Percentiles rank a stretch among this genome's conserved stretches.
Evolutionary conservation across 164 flowering plant genomes (phyloP).

Genomic region (Malania oleifera): DNA sequence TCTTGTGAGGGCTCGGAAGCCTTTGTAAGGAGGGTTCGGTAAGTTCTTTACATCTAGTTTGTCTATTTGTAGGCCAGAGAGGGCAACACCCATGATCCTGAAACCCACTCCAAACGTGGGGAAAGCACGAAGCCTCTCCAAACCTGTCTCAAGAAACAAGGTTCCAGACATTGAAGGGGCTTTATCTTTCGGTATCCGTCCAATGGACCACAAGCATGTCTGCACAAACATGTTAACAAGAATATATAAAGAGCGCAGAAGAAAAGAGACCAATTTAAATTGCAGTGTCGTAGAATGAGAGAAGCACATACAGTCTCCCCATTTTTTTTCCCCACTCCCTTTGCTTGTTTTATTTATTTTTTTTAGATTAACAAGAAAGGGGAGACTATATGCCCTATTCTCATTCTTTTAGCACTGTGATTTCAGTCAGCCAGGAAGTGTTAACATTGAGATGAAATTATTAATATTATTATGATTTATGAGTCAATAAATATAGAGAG

Average conservation of each 20-base stretch:
- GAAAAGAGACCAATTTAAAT: conserved; percentile 1
- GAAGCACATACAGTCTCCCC: too few relatives aligned
- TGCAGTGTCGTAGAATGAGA: too few relatives aligned
- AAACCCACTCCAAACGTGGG: conserved; percentile 79
- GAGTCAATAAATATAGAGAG: too few relatives aligned
- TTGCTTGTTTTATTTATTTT: too few relatives aligned
- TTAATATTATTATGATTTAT: too few relatives aligned
- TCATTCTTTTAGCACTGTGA: too few relatives aligned
- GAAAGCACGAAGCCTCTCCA: conserved; percentile 67
- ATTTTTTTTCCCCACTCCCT: too few relatives aligned
- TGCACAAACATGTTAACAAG: conserved; percentile 24
- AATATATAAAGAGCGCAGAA: background rate
- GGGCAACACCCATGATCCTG: conserved; percentile 88
- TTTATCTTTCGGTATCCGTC: conserved; percentile 85
- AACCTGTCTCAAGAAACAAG: conserved; percentile 56
- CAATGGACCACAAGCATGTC: conserved; percentile 88
- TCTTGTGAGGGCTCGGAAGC: conserved; percentile 79
- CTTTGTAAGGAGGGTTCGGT: conserved; percentile 71
- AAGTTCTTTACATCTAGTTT: conserved; percentile 62
- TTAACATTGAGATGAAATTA: too few relatives aligned
- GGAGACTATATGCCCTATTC: too few relatives aligned
- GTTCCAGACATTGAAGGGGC: conserved; percentile 85
- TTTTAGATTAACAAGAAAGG: too few relatives aligned
- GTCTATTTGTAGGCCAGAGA: conserved; percentile 81
- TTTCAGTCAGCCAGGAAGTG: too few relatives aligned